Evolutionary conservation across 176 grass and related monocot species (phyloP).

Genomic region (Canna indica): DNA sequence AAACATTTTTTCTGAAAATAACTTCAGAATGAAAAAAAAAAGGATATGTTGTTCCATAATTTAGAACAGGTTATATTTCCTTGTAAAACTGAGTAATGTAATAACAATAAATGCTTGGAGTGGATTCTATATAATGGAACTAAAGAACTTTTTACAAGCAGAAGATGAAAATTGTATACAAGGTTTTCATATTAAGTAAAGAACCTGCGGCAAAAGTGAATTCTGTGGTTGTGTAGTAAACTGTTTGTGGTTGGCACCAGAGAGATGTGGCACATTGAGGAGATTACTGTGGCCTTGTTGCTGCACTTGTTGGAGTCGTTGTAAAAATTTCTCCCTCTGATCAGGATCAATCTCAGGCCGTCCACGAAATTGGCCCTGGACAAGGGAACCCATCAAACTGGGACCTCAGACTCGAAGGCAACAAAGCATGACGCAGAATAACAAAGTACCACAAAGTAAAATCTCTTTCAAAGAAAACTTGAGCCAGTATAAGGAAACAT

Average conservation of each 20-base stretch:
- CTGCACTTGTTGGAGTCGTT: slow-evolving; percentile 63
- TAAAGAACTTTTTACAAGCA: neutral
- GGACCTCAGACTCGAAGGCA: neutral
- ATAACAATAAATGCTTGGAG: neutral
- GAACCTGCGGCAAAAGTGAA: slow-evolving; percentile 77
- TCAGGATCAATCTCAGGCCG: slow-evolving; percentile 75
- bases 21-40: neutral
- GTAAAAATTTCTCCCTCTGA: slow-evolving; percentile 78
- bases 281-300: slow-evolving; percentile 54
- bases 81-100: neutral
- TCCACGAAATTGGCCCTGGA: slow-evolving; percentile 56
- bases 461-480: neutral
- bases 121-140: neutral
- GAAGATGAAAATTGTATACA: neutral
- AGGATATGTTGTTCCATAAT: too few species aligned
- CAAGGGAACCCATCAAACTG: slow-evolving; percentile 11
- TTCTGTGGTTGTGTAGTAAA: slow-evolving; percentile 69
- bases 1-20: neutral
- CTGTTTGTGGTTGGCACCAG: slow-evolving; percentile 66
- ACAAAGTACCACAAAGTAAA: too few species aligned
- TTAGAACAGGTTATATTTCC: neutral
- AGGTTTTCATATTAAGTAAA: neutral
- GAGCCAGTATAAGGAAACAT: neutral
- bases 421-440: too few species aligned
- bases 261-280: slow-evolving; percentile 40